These are phyloP conservation scores for Malbranchea zuffiana DNA, from an alignment of 2,329 filamentous ascomycete genomes.

Conservation along the genomic window DNA sequence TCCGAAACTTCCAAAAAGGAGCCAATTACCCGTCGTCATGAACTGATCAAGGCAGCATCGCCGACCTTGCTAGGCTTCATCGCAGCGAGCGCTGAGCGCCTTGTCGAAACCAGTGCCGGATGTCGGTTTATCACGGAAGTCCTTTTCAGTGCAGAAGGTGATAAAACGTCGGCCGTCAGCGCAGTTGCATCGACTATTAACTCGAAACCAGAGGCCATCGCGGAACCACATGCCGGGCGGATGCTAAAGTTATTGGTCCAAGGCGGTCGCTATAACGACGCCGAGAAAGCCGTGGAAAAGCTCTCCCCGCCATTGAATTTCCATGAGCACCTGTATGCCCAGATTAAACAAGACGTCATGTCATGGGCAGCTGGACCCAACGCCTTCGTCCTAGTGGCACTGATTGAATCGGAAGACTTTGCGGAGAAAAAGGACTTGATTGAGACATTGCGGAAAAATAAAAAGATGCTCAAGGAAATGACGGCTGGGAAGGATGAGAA, in stretches of 20 bases:
- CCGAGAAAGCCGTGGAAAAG: conserved; percentile 57
- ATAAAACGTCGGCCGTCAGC: conserved; percentile 62
- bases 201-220: conserved; percentile 42
- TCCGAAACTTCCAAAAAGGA: conserved; percentile 89
- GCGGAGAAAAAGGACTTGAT: conserved; percentile 54
- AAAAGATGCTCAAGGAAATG: conserved; percentile 43
- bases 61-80: conserved; percentile 66
- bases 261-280: conserved; percentile 74
- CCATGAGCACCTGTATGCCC: conserved; percentile 65
- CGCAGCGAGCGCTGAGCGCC: conserved; percentile 52
- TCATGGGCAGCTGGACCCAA: conserved; percentile 79
- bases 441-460: conserved; percentile 60
- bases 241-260: conserved; percentile 87
- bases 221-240: conserved; percentile 57
- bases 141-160: conserved; percentile 62
- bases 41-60: conserved; percentile 64
- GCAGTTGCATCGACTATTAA: conserved; percentile 47
- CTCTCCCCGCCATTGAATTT: conserved; percentile 71
- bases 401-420: conserved; percentile 67
- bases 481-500: background rate
- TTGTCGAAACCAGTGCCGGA: conserved; percentile 68
- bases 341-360: conserved; percentile 63
- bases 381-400: conserved; percentile 72
- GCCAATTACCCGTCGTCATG: conserved; percentile 59
- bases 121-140: conserved; percentile 79